Percentiles rank a stretch among this genome's conserved stretches.
These are phyloP conservation scores for Rhododendron williamsianum DNA, from an alignment of 148 eudicot genomes.

Conservation along the genomic window DNA sequence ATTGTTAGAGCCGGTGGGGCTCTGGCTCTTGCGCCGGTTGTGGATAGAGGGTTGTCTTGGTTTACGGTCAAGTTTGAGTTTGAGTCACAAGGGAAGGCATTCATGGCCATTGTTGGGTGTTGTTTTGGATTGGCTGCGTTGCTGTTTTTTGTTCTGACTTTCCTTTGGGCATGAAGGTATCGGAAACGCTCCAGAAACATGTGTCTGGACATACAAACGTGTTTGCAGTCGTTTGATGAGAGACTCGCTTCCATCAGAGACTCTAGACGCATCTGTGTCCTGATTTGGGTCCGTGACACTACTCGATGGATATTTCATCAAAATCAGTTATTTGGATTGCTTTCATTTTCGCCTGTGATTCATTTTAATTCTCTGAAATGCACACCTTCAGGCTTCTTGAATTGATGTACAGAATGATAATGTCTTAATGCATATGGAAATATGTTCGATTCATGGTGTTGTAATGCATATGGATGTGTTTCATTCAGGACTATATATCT, in stretches of 20 bases:
- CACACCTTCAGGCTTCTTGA: background rate
- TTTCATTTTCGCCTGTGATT: background rate
- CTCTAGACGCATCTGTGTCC: background rate
- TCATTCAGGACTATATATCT: background rate
- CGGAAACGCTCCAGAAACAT: background rate
- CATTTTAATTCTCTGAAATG: background rate
- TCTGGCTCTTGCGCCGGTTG: conserved; percentile 66
- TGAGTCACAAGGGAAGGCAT: conserved; percentile 60
- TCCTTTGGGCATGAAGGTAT: conserved; percentile 43
- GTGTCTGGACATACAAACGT: no score
- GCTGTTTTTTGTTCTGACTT: conserved; percentile 43
- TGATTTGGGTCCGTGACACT: background rate
- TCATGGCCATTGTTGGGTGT: conserved; percentile 43
- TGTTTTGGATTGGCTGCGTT: conserved; percentile 49
- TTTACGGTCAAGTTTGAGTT: conserved; percentile 51
- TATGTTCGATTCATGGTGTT: background rate
- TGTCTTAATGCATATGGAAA: background rate
- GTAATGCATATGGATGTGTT: background rate
- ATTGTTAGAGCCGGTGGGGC: conserved; percentile 85
- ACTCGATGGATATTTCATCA: background rate
- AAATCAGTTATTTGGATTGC: background rate
- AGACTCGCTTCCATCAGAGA: background rate
- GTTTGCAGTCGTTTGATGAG: no score
- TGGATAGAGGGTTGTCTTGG: conserved; percentile 64
- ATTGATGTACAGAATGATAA: background rate